phyloP scores from a whole-genome alignment of 257 asterid genomes.

The Anisodus tanguticus region DNA sequence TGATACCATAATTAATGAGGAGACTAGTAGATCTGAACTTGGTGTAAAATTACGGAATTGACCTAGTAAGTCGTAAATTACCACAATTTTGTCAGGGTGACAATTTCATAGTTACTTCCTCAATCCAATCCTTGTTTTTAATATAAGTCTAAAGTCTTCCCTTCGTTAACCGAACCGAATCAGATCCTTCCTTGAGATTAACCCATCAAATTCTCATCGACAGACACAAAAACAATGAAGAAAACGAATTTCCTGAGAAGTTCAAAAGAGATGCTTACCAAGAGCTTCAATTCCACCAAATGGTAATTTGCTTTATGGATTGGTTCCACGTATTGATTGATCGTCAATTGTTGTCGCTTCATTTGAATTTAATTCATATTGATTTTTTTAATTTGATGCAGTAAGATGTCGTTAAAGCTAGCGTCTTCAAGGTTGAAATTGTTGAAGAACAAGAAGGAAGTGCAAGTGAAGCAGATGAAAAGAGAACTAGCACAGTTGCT shows the following conservation, averaged over 20 bases:
- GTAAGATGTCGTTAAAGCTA: constrained; percentile 75
- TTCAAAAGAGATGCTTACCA: constrained; percentile 70
- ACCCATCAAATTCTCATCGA: neutral
- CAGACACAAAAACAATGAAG: constrained; percentile 50
- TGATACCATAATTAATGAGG: neutral
- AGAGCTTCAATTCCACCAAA: constrained; percentile 87
- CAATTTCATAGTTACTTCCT: neutral
- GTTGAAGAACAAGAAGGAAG: constrained; percentile 82
- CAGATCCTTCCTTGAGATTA: constrained; percentile 18
- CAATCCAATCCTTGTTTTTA: neutral
- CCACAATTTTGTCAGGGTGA: neutral
- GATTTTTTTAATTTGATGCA: constrained; percentile 38
- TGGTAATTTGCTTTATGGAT: constrained; percentile 51
- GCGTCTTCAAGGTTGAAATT: constrained; percentile 78
- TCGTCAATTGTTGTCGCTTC: constrained; percentile 11
- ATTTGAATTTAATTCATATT: constrained; percentile 25
- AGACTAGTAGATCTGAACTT: neutral
- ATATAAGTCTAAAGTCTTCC: neutral
- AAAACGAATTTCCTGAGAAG: constrained; percentile 71
- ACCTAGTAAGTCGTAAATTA: neutral
- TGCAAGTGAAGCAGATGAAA: constrained; percentile 77
- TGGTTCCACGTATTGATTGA: neutral
- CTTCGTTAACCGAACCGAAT: neutral
- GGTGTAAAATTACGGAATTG: neutral
- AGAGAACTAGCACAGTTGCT: constrained; percentile 80